Evolutionary conservation across 305 asterid species (phyloP), one percentile per base, ranked within the genome.

Genomic region (Solanum hybrid): DNA sequence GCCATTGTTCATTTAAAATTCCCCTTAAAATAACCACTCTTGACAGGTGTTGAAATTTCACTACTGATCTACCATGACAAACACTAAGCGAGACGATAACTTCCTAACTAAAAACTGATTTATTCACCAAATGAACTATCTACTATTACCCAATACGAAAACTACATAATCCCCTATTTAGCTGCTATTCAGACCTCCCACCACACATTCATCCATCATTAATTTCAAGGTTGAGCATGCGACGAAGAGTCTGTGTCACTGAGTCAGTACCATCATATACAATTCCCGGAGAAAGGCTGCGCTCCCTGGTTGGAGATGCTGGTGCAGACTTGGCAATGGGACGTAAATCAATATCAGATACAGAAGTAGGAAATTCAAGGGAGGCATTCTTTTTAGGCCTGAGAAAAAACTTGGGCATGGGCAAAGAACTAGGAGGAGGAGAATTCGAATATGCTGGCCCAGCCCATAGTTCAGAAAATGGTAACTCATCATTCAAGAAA

Each of bases 341-440:
- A 12, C 37, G 92, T 64, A 94, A 91, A 90, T 94, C 92, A 88
- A 94, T 82, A 79, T 92, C 93, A 69, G 95, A 90, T 78, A 91
- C 93, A 32, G 93, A 69, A 29, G 91, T 13, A 79, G 94, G 95
- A 88, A 96, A 90, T 69, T 94, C 96, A 89, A 96, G 96, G 4
- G 99, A 96, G 32, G 91, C 96, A 10, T 97, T 91, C 91, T 98
- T 92, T 89, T 94, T 97, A 1, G 96, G 94, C 90, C 86, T 92
- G 91, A 94, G 35, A 22, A 96, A 94, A 89, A 97, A 96, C 72
- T 95, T 97, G 11, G 99, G 99, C 9, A 97, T 94, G 64, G 99
- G 99, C 92, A 97, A 92, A 29, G 97, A 97, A 91, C 99, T 96
- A 1, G 98, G 99, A 11, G 97, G 95, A 82, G 99, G 99, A 29